Percentiles rank a stretch among this genome's conserved stretches.
phyloP scores from a whole-genome alignment of 2,329 filamentous ascomycete genomes.

The Nannizziopsis barbatae region DNA sequence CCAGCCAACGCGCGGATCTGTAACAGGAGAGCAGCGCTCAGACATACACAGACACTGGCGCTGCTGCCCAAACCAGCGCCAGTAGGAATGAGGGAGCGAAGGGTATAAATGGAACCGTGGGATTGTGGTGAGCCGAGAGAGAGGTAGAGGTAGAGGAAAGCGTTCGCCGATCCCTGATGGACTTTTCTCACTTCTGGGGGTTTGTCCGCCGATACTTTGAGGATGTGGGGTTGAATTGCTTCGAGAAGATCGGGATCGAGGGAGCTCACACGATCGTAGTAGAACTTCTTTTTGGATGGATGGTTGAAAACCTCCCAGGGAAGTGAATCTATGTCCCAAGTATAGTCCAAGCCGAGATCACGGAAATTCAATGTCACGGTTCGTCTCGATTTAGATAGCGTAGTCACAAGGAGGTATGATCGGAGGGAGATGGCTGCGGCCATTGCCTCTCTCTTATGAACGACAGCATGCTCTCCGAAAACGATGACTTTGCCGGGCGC shows the following conservation, averaged over 20 bases:
- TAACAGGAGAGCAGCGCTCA: conserved; percentile 63
- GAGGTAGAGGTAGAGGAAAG: conserved; percentile 78
- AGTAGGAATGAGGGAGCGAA: conserved; percentile 79
- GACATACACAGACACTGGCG: conserved; percentile 71
- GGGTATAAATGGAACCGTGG: conserved; percentile 65
- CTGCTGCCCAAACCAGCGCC: conserved; percentile 79
- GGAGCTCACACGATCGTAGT: conserved; percentile 76
- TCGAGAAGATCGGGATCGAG: conserved; percentile 73
- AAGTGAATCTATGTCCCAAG: conserved; percentile 85
- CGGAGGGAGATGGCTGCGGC: conserved; percentile 89
- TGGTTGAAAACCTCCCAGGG: conserved; percentile 76
- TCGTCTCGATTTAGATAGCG: conserved; percentile 80
- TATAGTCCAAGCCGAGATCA: conserved; percentile 79
- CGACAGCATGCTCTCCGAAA: conserved; percentile 96
- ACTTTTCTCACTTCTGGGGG: conserved; percentile 68
- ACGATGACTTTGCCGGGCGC: conserved; percentile 97
- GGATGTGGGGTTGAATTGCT: conserved; percentile 69
- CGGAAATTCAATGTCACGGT: conserved; percentile 82
- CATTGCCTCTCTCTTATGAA: conserved; percentile 91
- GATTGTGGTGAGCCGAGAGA: conserved; percentile 65
- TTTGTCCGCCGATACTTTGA: conserved; percentile 54
- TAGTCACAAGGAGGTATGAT: conserved; percentile 91
- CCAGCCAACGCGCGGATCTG: conserved; percentile 82
- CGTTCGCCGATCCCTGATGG: conserved; percentile 66
- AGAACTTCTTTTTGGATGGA: conserved; percentile 81